A percentile compares a stretch with the other conserved stretches of the same genome.
Evolutionary conservation across 495 filamentous ascomycete genomes (phyloP).

Genomic region (Penicilliopsis zonata): DNA sequence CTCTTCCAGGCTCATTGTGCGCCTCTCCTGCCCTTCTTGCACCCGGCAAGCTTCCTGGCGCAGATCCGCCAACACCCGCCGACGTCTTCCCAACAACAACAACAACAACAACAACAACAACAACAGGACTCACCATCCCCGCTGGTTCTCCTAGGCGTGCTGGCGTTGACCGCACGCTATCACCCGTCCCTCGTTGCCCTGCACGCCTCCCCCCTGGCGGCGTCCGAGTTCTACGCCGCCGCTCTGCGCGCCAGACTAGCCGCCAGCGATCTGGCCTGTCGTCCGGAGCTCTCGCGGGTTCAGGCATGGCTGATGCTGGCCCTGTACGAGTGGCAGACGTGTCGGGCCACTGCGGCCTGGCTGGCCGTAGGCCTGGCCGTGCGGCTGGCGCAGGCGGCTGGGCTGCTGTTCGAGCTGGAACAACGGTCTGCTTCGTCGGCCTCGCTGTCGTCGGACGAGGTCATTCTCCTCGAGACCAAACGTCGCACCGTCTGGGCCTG

Average conservation of each 20-base stretch:
- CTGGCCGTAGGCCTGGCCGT: slow-evolving; percentile 69
- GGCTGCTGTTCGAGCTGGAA: slow-evolving; percentile 52
- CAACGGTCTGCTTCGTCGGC: slow-evolving; percentile 30
- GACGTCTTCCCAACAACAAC: too few relatives aligned
- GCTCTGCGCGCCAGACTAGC: slow-evolving; percentile 56
- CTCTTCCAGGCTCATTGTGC: slow-evolving; percentile 76
- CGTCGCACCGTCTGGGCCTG: slow-evolving; percentile 81
- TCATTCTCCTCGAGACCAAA: slow-evolving; percentile 62
- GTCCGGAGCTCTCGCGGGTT: slow-evolving; percentile 52
- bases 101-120: too few relatives aligned
- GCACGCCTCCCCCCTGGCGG: slow-evolving; percentile 46
- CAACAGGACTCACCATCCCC: slow-evolving; percentile 29
- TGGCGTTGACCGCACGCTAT: slow-evolving; percentile 71
- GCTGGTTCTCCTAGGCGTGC: slow-evolving; percentile 63
- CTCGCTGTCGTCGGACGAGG: slow-evolving; percentile 36
- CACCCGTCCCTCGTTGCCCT: slow-evolving; percentile 57
- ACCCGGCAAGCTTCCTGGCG: slow-evolving; percentile 58
- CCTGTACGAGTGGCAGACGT: slow-evolving; percentile 77
- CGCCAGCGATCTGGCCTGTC: slow-evolving; percentile 36
- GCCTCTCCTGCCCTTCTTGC: slow-evolving; percentile 71
- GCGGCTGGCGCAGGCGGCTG: slow-evolving; percentile 58
- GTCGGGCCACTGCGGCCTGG: slow-evolving; percentile 64
- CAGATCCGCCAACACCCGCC: slow-evolving; percentile 35
- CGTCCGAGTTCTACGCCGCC: slow-evolving; percentile 70
- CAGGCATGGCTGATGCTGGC: slow-evolving; percentile 75